Base-by-base conservation (phyloP, 1,284 basidiomycete species). In the Ceratobasidium sp. region DNA sequence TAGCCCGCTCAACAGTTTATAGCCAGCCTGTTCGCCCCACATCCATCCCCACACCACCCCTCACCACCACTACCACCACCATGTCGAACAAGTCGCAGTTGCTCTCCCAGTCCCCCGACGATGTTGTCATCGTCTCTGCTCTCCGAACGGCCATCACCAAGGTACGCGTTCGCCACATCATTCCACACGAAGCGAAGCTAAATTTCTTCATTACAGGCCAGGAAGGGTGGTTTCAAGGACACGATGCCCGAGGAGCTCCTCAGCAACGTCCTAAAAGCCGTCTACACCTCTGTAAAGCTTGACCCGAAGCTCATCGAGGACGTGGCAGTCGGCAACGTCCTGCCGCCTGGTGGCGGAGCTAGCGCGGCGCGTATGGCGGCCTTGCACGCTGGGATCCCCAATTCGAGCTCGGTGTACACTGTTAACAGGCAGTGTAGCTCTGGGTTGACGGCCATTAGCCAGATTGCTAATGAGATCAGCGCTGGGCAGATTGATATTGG, bases 381-480 rank as follows among this genome's bases (percentile, higher is more conserved):
- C 58, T 87, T 99, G 55, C 89, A 92, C 81, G 92, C 97, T 73
- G 96, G 97, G 44, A 95, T 98, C 78, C 96, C 97, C 30, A 85
- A 91, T 79, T 90, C 91, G 9, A 84, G 89, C 1, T 83, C 93
- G 26, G 82, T 98, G 82, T 91, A 92, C 84, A 97, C 96, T 16
- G 86, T 98, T 76, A 98, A 99, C 85, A 86, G 97, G 72, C 95
- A 97, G 81, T 99, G 97, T 83, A 97, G 95, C 0, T 95, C 93
- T 38, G 96, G 96, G 75, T 86, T 99, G 62, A 90, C 93, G 43
- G 91, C 95, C 38, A 88, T 98, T 75, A 93, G 91, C 82, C 89
- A 94, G 81, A 95, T 98, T 77, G 96, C 97, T 66, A 94, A 94
- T 81, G 87, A 94, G 81, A 98, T 99, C 80, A 82, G 83, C 63